Evolutionary conservation across 2,329 filamentous ascomycete genomes (phyloP).

Genomic region (Corinectria fuckeliana): DNA sequence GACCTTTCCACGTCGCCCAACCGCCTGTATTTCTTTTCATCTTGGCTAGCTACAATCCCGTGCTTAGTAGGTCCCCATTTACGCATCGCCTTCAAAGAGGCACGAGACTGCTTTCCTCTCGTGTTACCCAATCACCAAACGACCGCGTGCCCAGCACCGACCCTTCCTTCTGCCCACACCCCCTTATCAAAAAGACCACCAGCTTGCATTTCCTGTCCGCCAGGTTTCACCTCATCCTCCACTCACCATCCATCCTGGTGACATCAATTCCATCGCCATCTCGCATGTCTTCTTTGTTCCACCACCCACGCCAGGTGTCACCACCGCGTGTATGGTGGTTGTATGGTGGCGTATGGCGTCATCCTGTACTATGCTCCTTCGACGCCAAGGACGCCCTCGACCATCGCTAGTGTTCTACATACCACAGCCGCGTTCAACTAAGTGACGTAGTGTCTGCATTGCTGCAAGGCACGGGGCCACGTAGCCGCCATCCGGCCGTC

Average conservation of each 20-base stretch:
- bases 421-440: neutral
- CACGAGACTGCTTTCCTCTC: neutral
- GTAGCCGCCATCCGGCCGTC: neutral
- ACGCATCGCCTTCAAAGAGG: neutral
- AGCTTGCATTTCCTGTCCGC: neutral
- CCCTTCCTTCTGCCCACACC: neutral
- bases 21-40: neutral
- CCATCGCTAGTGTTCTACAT: neutral
- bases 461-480: conserved; percentile 9
- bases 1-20: neutral
- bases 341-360: too few species aligned
- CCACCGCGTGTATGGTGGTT: neutral
- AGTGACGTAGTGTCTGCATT: neutral
- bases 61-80: neutral
- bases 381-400: conserved; percentile 2
- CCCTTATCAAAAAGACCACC: neutral
- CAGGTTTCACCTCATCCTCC: neutral
- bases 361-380: neutral
- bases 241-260: neutral
- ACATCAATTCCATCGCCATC: neutral
- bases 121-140: neutral
- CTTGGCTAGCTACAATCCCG: neutral
- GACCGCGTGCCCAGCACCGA: neutral
- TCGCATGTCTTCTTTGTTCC: conserved; percentile 1
- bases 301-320: conserved; percentile 5